A percentile compares a stretch with the other conserved stretches of the same genome.
Evolutionary conservation across 2,329 filamentous ascomycete genomes (phyloP).

Genomic region (Diaporthe longicolla): DNA sequence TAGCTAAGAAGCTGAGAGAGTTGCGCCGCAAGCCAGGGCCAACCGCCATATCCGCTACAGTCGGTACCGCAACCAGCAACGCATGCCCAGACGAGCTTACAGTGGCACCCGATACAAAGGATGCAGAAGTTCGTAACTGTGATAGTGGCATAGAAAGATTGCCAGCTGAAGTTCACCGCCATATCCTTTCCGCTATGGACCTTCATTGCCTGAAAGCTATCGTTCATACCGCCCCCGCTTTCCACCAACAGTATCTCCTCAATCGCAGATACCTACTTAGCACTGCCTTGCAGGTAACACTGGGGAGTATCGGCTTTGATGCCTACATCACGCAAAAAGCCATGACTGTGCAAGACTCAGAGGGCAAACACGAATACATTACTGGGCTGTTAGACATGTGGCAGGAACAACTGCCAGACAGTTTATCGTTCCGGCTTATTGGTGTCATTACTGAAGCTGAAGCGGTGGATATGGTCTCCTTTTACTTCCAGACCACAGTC

Average conservation of each 20-base stretch:
- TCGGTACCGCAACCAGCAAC: too few relatives aligned
- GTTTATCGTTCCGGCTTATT: background rate
- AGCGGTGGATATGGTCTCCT: background rate
- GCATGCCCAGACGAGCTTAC: too few relatives aligned
- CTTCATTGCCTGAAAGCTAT: conserved; percentile 46
- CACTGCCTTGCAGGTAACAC: conserved; percentile 41
- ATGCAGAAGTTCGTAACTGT: too few relatives aligned
- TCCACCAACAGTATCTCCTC: conserved; percentile 46
- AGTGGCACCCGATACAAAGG: too few relatives aligned
- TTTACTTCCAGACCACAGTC: conserved; percentile 8
- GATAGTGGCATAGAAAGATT: conserved; percentile 38
- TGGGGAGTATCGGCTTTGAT: conserved; percentile 43
- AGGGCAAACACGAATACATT: background rate
- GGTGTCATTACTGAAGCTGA: conserved; percentile 15
- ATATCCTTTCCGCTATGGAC: conserved; percentile 45
- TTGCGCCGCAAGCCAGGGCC: too few relatives aligned
- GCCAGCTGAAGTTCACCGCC: conserved; percentile 48
- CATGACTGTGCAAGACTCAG: background rate
- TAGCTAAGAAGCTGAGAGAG: too few relatives aligned
- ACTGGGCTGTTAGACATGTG: background rate
- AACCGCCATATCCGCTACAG: too few relatives aligned
- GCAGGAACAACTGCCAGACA: background rate
- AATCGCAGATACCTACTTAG: conserved; percentile 44
- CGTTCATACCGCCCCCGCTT: conserved; percentile 48
- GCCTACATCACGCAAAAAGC: conserved; percentile 40